Base-by-base conservation (phyloP, 371 early-diverging fungal species). In the Haplosporangium sp. region DNA sequence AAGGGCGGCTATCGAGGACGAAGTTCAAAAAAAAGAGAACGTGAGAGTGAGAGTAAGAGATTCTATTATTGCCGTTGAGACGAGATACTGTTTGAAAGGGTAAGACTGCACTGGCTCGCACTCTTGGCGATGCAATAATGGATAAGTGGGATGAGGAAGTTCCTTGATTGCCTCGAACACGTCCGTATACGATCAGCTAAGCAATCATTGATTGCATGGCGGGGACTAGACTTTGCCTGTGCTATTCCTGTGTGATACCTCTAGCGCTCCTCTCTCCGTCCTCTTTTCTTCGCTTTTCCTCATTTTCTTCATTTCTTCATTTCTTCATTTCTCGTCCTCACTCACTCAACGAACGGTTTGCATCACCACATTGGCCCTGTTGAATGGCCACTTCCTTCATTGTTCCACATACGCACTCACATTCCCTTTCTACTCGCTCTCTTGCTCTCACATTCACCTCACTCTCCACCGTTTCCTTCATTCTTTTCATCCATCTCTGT, bases 401-500 rank as follows among this genome's bases (percentile, higher is more conserved):
- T 21, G 16, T 51, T 51, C 9, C 16, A 16, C 51, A n/a, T 10
- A 10, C 16, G 2, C 59, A 6, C 16, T 38, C 36, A 62, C 48
- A 40, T 42, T 8, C 48, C 13, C 36, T 36, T 55, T 11, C 42
- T 14, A 20, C 46, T 43, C 38, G 6, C 7, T 21, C n/a, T n/a
- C n/a, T n/a, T n/a, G n/a, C n/a, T n/a, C n/a, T n/a, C n/a, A n/a
- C 23, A 9, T 3, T 16, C 38, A 36, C 47, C 29, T 16, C 50
- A n/a, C 21, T 36, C 47, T 59, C 59, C 6, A 21, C 36, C 40
- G 12, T 60, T 61, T 21, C 36, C 41, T 52, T 11, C 54, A 41
- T 0, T 40, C 56, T 56, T 37, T 2, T 41, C 41, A 1, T 12
- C 42, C 41, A 12, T 56, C 41, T n/a, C 42, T 41, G 2, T 38